Evolutionary conservation across 139 green algal species (phyloP).

Genomic region (Astrephomene gubernaculifera): DNA sequence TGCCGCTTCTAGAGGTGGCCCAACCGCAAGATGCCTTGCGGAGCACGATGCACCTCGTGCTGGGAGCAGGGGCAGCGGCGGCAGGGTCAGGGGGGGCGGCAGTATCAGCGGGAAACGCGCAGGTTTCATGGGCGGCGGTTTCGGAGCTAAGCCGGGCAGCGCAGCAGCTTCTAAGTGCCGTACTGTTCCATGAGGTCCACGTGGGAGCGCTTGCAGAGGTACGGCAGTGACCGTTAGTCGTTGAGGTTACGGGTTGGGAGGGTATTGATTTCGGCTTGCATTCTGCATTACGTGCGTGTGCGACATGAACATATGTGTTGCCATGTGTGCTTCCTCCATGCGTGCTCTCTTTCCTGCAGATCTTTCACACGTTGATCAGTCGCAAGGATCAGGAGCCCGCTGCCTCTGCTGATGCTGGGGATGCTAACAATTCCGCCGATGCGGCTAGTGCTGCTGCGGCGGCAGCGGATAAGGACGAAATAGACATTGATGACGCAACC

Average conservation of each 20-base stretch:
- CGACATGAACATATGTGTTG: no score
- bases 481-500: not conserved
- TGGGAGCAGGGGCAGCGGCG: slow-evolving; percentile 1
- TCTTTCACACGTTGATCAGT: no score
- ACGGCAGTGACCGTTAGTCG: no score
- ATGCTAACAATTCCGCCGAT: not conserved
- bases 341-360: no score
- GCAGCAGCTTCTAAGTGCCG: slow-evolving; percentile 2
- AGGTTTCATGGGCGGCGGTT: not conserved
- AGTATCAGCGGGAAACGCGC: no score
- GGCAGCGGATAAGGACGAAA: not conserved
- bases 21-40: not conserved
- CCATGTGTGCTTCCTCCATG: no score
- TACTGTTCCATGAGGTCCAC: slow-evolving; percentile 42
- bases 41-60: not conserved
- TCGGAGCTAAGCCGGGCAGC: not conserved
- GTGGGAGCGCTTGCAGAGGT: slow-evolving; percentile 17
- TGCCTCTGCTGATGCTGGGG: not conserved
- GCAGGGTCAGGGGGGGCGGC: no score
- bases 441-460: not conserved
- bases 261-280: no score
- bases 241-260: no score
- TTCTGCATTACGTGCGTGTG: no score
- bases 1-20: slow-evolving; percentile 33
- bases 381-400: no score